Evolutionary conservation across 371 early-diverging fungal species (phyloP).

Genomic region (Mortierella sp.): DNA sequence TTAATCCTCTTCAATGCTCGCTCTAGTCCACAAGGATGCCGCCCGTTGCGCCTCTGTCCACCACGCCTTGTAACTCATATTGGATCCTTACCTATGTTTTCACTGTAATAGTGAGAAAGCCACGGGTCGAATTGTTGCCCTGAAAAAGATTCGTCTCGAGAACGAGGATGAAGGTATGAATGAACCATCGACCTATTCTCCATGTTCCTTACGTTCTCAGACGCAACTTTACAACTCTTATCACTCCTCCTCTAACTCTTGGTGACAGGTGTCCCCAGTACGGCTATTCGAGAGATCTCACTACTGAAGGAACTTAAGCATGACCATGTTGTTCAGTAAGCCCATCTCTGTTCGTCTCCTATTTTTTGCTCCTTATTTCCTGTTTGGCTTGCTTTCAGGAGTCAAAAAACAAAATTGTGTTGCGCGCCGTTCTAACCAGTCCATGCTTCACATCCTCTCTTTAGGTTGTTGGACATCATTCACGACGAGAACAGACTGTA

Average conservation of each 20-base stretch:
- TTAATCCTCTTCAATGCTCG: neutral
- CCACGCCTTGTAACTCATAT: constrained; percentile 6
- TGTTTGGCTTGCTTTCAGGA: neutral
- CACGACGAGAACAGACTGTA: constrained; percentile 89
- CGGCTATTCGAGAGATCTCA: constrained; percentile 97
- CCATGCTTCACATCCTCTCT: constrained; percentile 10
- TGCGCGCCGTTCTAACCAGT: neutral
- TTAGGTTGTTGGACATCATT: constrained; percentile 91
- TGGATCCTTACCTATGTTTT: constrained; percentile 4
- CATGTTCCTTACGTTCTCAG: too few relatives aligned
- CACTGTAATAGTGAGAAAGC: constrained; percentile 62
- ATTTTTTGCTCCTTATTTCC: constrained; percentile 17
- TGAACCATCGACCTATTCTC: neutral
- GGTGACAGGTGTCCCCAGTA: constrained; percentile 83
- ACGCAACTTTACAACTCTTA: neutral
- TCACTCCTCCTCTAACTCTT: neutral
- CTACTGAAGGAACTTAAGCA: constrained; percentile 96
- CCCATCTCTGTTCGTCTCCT: constrained; percentile 16
- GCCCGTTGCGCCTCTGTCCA: neutral
- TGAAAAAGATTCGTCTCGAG: constrained; percentile 95
- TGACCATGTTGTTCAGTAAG: constrained; percentile 90
- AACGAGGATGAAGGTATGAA: constrained; percentile 89
- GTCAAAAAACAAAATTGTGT: neutral
- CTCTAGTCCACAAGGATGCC: neutral
- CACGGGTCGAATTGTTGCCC: constrained; percentile 88